Evolutionary conservation across 768 basidiomycete species (phyloP).

Genomic region (Albatrellus ellisii): DNA sequence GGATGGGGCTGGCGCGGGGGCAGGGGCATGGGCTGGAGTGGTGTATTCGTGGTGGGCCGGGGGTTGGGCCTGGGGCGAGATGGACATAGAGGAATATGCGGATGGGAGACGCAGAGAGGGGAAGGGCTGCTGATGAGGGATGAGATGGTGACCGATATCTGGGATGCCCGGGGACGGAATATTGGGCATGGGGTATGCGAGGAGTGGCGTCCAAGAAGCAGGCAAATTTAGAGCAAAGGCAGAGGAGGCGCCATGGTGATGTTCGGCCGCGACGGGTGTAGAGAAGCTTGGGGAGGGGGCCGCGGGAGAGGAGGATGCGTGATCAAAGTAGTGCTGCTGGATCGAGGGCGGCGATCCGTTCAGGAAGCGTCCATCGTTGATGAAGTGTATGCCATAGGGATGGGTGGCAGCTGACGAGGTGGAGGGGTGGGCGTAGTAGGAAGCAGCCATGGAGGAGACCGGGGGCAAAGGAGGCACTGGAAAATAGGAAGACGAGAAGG

Average conservation of each 20-base stretch:
- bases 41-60: background rate
- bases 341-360: background rate
- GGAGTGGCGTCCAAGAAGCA: background rate
- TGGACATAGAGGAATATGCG: background rate
- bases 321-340: background rate
- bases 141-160: conserved; percentile 4
- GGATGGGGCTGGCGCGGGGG: conserved; percentile 1
- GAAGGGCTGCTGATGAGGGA: conserved; percentile 11
- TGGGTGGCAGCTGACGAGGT: background rate
- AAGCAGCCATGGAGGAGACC: background rate
- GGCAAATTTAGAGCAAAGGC: background rate
- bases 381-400: background rate
- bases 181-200: background rate
- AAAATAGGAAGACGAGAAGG: background rate
- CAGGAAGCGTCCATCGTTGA: background rate
- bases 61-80: background rate
- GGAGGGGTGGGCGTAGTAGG: background rate
- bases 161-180: background rate
- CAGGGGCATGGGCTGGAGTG: conserved; percentile 6
- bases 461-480: background rate
- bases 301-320: background rate
- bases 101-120: conserved; percentile 2
- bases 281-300: background rate
- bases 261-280: background rate
- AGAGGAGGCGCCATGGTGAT: background rate